Conservation (phyloP, 2,329 filamentous ascomycete genomes). For the Davidsoniella eucalypti region DNA sequence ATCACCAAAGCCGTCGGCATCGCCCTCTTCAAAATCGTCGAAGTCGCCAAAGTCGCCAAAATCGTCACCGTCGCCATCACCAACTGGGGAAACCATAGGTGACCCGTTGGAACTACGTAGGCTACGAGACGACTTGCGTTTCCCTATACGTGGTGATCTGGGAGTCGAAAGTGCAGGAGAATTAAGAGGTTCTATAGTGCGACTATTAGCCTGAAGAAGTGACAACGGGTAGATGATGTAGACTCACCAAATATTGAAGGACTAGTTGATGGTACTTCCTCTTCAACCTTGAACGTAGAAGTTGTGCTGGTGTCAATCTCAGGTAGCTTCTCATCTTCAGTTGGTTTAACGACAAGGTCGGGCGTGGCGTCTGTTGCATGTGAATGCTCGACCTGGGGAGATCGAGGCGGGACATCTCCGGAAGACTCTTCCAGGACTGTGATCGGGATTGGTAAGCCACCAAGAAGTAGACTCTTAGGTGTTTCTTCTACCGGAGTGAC, state of each 20-base stretch:
- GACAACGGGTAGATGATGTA: no score
- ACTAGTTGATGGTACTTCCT: not conserved
- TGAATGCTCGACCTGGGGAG: slow-evolving; percentile 28
- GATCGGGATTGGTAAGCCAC: slow-evolving; percentile 24
- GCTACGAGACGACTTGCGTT: slow-evolving; percentile 4
- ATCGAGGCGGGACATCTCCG: slow-evolving; percentile 28
- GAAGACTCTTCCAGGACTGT: slow-evolving; percentile 37
- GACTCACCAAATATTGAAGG: not conserved
- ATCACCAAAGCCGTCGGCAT: slow-evolving; percentile 44
- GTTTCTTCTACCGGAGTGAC: not conserved
- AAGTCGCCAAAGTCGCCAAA: slow-evolving; percentile 47
- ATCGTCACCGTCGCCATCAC: slow-evolving; percentile 20
- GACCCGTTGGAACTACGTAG: slow-evolving; percentile 13
- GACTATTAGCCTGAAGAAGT: not conserved
- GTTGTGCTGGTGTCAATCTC: not conserved
- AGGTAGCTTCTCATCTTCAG: slow-evolving; percentile 23
- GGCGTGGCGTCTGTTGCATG: slow-evolving; percentile 36
- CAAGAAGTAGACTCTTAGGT: not conserved
- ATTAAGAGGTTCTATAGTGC: slow-evolving; percentile 8
- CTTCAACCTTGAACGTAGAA: not conserved
- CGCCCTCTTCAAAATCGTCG: slow-evolving; percentile 45
- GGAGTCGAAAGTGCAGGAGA: slow-evolving; percentile 15
- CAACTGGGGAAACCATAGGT: slow-evolving; percentile 6
- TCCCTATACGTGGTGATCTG: slow-evolving; percentile 6
- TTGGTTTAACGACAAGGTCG: slow-evolving; percentile 32